Evolutionary conservation across 805 yeast genomes (phyloP), one percentile per base, ranked within the genome.

Genomic region (Metschnikowia koreensis): DNA sequence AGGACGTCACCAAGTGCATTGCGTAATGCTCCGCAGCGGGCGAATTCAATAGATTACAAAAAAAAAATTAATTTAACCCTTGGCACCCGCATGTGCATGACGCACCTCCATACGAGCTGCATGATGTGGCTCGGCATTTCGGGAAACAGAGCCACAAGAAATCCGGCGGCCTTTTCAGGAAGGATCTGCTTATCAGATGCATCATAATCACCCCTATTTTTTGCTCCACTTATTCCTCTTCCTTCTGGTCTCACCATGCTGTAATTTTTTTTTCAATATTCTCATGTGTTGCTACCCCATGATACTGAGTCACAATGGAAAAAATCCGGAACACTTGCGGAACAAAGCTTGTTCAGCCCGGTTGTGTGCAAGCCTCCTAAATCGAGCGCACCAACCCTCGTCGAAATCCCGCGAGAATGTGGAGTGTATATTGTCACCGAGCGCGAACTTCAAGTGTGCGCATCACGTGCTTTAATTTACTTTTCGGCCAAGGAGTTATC

Each of bases 21-120:
- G 46, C 46, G 47, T 34, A 40, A 29, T 16, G 38, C 51, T 41
- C 45, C 52, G 45, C 52, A 44, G 52, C 52, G 48, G 48, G 48
- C 51, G 54, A 46, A 42, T 47, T 39, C 34, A 31, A 31, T 12
- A 31, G 13, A 31, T 31, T 31, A 10, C 13, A 33, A 28, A 16
- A 22, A 33, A 46, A 41, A 28, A 46, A 29, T 33, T 12, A 16
- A 9, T 39, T 29, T 38, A 39, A 42, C 48, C 38, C 40, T 26
- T 15, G 29, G 16, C 27, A 46, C 53, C 36, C 41, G 38, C 28
- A 13, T 12, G 26, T 40, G 42, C 46, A 40, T 44, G 41, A 27
- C 26, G 45, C 45, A 42, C 12, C 38, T 15, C 6, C 52, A 42
- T 48, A 41, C 27, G 33, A 13, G 31, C 27, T 15, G 34, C 29